These are phyloP conservation scores for Rhytidhysteron rufulum DNA, from an alignment of 2,329 filamentous ascomycete species.

Conservation along the genomic window DNA sequence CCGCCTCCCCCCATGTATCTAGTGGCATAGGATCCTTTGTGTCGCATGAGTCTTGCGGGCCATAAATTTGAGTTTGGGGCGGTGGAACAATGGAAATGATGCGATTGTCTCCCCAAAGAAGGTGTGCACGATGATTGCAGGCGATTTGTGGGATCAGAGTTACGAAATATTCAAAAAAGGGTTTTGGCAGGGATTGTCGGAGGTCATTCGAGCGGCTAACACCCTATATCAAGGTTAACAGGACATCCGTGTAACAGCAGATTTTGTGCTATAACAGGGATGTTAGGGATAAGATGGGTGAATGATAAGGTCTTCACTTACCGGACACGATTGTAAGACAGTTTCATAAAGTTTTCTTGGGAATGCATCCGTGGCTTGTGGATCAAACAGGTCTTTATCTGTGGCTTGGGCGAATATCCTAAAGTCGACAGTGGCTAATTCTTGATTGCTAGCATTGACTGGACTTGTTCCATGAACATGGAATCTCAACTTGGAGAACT, in stretches of 20 bases:
- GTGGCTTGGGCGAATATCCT: conserved; percentile 23
- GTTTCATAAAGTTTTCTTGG: conserved; percentile 12
- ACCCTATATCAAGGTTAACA: too few relatives aligned
- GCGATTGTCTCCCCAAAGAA: conserved; percentile 2
- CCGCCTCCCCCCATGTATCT: conserved; percentile 27
- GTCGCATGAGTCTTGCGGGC: conserved; percentile 27
- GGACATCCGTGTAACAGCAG: too few relatives aligned
- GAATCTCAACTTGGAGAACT: conserved; percentile 24
- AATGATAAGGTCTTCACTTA: conserved; percentile 3
- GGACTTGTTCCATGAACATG: conserved; percentile 24
- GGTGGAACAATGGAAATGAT: conserved; percentile 9
- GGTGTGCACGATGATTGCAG: conserved; percentile 11
- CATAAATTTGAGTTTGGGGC: conserved; percentile 7
- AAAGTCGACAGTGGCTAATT: conserved; percentile 35
- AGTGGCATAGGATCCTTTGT: conserved; percentile 19
- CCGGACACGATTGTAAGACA: conserved; percentile 14
- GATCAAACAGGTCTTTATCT: conserved; percentile 14
- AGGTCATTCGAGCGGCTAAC: conserved; percentile 14
- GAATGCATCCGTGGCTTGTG: conserved; percentile 11
- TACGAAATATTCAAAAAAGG: conserved; percentile 17
- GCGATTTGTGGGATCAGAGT: conserved; percentile 14
- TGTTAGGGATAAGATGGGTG: background rate
- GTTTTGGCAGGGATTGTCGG: conserved; percentile 12
- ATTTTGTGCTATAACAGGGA: background rate
- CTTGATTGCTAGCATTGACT: conserved; percentile 27